These are phyloP conservation scores for Santalum album DNA, from an alignment of 164 flowering plant genomes.

Conservation along the genomic window DNA sequence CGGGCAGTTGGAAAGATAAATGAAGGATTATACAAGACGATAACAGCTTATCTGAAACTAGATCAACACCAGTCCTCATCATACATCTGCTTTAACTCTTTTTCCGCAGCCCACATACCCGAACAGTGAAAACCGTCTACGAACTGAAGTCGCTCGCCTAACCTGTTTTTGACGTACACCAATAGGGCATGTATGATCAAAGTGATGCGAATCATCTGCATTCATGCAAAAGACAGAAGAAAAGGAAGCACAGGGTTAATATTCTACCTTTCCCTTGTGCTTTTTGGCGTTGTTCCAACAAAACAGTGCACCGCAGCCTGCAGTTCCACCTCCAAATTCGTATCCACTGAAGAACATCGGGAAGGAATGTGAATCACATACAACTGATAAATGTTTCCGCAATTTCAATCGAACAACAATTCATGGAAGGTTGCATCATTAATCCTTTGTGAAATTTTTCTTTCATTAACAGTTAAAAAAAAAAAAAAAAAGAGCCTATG, in stretches of 20 bases:
- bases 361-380: too few species aligned
- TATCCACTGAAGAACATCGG: constrained; percentile 43
- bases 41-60: constrained; percentile 1
- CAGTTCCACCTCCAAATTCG: constrained; percentile 52
- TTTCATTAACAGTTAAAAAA: too few species aligned
- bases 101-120: constrained; percentile 42
- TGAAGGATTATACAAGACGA: background rate
- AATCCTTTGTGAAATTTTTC: too few species aligned
- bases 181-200: too few species aligned
- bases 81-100: constrained; percentile 17
- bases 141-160: constrained; percentile 24
- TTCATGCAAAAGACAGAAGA: background rate
- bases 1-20: constrained; percentile 4
- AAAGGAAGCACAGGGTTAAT: too few species aligned
- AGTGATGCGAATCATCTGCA: too few species aligned
- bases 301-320: constrained; percentile 58
- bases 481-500: too few species aligned
- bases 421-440: background rate
- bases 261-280: constrained; percentile 38
- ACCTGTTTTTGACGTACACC: constrained; percentile 24
- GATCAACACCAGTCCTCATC: background rate
- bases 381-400: too few species aligned
- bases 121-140: constrained; percentile 32
- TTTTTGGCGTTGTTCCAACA: constrained; percentile 58
- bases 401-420: background rate